Percentiles rank a stretch among this genome's conserved stretches.
Conservation (phyloP, 768 basidiomycete species). For the Cantharellus anzutake region DNA sequence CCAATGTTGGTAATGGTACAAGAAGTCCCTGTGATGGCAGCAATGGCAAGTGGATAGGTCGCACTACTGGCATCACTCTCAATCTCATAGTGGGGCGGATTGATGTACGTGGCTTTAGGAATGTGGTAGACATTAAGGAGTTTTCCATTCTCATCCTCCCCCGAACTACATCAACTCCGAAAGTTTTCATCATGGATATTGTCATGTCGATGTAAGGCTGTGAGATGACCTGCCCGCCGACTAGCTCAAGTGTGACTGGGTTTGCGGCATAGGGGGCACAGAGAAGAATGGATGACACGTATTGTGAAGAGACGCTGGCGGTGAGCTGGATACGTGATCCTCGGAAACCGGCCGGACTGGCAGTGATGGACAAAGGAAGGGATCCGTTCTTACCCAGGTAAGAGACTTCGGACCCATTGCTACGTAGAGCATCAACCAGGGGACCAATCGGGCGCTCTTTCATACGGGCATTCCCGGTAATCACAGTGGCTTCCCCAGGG, state of each 20-base stretch:
- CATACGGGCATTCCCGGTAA: constrained; percentile 98
- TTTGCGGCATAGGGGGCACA: constrained; percentile 85
- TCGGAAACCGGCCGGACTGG: constrained; percentile 37
- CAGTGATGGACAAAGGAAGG: constrained; percentile 63
- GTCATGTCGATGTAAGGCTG: constrained; percentile 99
- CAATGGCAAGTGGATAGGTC: constrained; percentile 92
- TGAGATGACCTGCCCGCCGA: constrained; percentile 88
- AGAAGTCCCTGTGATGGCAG: constrained; percentile 90
- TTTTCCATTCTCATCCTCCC: constrained; percentile 39
- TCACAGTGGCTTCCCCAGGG: constrained; percentile 35
- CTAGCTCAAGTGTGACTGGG: constrained; percentile 74
- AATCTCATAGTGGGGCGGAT: constrained; percentile 69
- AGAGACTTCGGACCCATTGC: constrained; percentile 60
- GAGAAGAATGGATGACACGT: constrained; percentile 90
- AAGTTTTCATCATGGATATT: constrained; percentile 89
- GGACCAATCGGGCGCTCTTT: constrained; percentile 96
- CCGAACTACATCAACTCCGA: constrained; percentile 62
- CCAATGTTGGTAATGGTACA: constrained; percentile 93
- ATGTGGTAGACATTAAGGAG: constrained; percentile 71
- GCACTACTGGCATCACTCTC: constrained; percentile 92
- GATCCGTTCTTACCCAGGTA: constrained; percentile 71
- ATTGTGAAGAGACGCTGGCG: constrained; percentile 93
- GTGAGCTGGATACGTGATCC: constrained; percentile 74
- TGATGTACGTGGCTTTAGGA: constrained; percentile 54
- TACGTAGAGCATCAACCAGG: constrained; percentile 70